A percentile compares a stretch with the other conserved stretches of the same genome.
Conservation (phyloP, 1,284 basidiomycete species). For the Meripilus lineatus region DNA sequence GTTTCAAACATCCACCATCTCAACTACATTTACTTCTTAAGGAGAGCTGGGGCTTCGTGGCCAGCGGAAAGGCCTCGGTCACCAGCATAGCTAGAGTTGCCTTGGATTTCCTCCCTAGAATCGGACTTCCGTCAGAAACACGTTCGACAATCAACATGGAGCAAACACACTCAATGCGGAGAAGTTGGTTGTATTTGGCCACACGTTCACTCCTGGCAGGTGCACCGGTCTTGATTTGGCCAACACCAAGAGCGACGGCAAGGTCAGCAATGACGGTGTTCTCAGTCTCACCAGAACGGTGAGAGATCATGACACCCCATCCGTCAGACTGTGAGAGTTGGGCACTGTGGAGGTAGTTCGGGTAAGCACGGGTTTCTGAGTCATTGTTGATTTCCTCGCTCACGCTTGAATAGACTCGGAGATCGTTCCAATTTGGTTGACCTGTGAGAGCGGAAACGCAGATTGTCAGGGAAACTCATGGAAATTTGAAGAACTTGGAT, state of each 20-base stretch:
- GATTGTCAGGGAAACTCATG: constrained; percentile 2
- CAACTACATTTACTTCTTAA: constrained; percentile 48
- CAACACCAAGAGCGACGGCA: constrained; percentile 87
- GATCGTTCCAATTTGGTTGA: constrained; percentile 99
- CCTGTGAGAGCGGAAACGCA: constrained; percentile 31
- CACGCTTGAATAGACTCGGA: constrained; percentile 97
- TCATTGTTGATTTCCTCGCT: constrained; percentile 33
- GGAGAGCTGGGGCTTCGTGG: constrained; percentile 64
- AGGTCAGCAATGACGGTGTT: constrained; percentile 98
- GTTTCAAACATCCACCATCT: no score
- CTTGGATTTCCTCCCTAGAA: constrained; percentile 71
- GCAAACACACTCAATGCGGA: constrained; percentile 80
- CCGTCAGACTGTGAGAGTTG: constrained; percentile 95
- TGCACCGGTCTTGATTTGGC: constrained; percentile 99
- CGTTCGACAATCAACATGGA: constrained; percentile 10
- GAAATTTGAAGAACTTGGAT: neutral
- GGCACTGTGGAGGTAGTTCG: constrained; percentile 48
- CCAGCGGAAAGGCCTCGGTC: constrained; percentile 80
- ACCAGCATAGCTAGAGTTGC: constrained; percentile 69
- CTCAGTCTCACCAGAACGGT: constrained; percentile 96
- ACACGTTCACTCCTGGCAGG: constrained; percentile 92
- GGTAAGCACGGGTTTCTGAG: constrained; percentile 6
- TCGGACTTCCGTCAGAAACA: constrained; percentile 1
- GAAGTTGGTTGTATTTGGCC: constrained; percentile 88
- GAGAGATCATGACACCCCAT: constrained; percentile 99